Percentiles rank a stretch among this genome's conserved stretches.
phyloP scores from a whole-genome alignment of 176 grass and related monocot genomes.

The Melocanna baccifera region DNA sequence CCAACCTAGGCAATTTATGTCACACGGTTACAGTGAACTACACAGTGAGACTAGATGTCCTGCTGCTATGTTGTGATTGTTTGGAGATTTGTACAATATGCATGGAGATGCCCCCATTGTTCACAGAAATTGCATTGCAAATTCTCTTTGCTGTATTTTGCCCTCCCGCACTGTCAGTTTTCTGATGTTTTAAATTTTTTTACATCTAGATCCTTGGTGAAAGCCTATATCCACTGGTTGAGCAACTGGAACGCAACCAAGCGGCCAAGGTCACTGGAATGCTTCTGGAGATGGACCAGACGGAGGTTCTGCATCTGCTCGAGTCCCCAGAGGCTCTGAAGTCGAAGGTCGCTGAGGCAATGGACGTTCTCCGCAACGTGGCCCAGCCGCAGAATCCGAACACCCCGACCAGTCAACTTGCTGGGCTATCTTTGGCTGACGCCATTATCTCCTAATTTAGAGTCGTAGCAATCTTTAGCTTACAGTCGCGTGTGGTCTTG shows the following conservation, averaged over 20 bases:
- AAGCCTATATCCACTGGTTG: conserved; percentile 83
- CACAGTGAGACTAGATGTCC: not conserved
- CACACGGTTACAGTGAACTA: not conserved
- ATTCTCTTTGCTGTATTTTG: not conserved
- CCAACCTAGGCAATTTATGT: not conserved
- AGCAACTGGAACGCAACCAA: conserved; percentile 72
- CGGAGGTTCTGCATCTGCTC: conserved; percentile 83
- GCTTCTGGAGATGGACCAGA: conserved; percentile 98
- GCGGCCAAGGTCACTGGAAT: conserved; percentile 85
- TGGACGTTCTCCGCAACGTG: conserved; percentile 86
- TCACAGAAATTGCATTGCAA: not conserved
- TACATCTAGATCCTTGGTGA: conserved; percentile 72
- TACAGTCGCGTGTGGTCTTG: conserved; percentile 24
- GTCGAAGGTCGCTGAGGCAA: conserved; percentile 84
- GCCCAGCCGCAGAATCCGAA: conserved; percentile 59
- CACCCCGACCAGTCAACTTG: conserved; percentile 59
- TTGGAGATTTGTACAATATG: not conserved
- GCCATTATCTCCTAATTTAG: conserved; percentile 47
- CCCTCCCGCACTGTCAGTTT: not conserved
- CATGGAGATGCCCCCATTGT: not conserved
- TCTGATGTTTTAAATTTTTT: conserved; percentile 10
- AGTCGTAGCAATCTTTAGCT: not conserved
- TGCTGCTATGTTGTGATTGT: not conserved
- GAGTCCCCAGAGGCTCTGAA: conserved; percentile 85
- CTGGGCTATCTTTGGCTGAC: conserved; percentile 55